Evolutionary conservation across 2,329 filamentous ascomycete genomes (phyloP).

Genomic region (Thelonectria discophora): DNA sequence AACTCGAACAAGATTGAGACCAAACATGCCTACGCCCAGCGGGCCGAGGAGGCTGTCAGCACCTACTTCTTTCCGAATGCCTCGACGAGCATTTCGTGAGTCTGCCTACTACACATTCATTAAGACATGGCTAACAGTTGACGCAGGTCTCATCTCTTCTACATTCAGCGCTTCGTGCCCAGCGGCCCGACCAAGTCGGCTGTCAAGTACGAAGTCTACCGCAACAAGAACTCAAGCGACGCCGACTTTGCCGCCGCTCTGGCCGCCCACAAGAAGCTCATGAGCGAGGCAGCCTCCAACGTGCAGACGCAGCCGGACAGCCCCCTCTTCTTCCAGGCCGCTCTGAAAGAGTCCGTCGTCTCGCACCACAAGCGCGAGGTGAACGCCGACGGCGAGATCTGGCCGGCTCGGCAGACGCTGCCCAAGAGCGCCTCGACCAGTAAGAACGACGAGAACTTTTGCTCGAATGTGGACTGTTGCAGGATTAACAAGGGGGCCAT

Average conservation of each 20-base stretch:
- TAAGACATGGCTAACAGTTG: conserved; percentile 3
- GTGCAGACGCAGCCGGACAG: not conserved
- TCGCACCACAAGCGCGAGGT: conserved; percentile 59
- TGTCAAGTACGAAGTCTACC: conserved; percentile 67
- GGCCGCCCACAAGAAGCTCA: not conserved
- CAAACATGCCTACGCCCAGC: conserved; percentile 59
- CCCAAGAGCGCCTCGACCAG: conserved; percentile 40
- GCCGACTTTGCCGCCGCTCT: not conserved
- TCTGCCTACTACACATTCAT: conserved; percentile 11
- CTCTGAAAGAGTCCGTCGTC: conserved; percentile 26
- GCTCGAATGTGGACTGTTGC: conserved; percentile 48
- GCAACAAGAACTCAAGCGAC: not conserved
- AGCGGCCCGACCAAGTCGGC: conserved; percentile 57
- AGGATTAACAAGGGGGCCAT: conserved; percentile 37
- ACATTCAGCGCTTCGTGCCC: conserved; percentile 70
- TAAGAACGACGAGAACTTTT: conserved; percentile 46
- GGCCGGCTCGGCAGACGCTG: conserved; percentile 57
- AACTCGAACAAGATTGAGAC: conserved; percentile 63
- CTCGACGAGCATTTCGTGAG: conserved; percentile 61
- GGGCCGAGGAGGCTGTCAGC: conserved; percentile 57
- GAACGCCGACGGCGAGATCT: conserved; percentile 56
- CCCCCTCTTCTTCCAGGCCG: not conserved
- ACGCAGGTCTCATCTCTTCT: conserved; percentile 67
- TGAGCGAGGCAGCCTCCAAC: not conserved
- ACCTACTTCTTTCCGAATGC: conserved; percentile 63